Percentiles rank a stretch among this genome's conserved stretches.
phyloP scores from a whole-genome alignment of 2,329 filamentous ascomycete species.

The Chaetomiaceae sp. region DNA sequence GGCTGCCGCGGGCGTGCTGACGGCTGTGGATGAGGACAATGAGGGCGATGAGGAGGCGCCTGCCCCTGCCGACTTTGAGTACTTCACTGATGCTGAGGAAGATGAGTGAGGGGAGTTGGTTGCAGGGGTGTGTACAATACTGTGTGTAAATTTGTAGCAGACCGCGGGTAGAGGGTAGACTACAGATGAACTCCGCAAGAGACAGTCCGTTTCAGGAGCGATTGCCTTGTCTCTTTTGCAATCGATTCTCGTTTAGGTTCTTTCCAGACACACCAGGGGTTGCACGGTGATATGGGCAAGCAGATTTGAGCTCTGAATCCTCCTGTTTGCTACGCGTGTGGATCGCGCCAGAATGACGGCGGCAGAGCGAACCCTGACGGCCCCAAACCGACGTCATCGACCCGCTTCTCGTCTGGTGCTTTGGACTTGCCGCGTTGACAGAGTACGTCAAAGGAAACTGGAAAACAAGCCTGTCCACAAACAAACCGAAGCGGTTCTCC shows the following conservation, averaged over 20 bases:
- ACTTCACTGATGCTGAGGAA: slow-evolving; percentile 62
- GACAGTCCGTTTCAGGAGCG: too few species aligned
- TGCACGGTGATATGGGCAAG: too few species aligned
- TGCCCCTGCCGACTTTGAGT: slow-evolving; percentile 68
- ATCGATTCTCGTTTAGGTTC: too few species aligned
- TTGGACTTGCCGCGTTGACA: neutral
- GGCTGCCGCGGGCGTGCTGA: slow-evolving; percentile 68
- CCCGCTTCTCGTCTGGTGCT: neutral
- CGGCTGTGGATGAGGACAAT: slow-evolving; percentile 78
- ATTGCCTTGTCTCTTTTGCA: too few species aligned
- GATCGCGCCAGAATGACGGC: too few species aligned
- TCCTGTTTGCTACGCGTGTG: too few species aligned
- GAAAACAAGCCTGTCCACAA: too few species aligned
- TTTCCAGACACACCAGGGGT: too few species aligned
- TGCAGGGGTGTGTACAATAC: slow-evolving; percentile 11
- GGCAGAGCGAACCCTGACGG: too few species aligned
- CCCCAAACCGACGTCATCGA: slow-evolving; percentile 7
- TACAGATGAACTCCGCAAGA: neutral
- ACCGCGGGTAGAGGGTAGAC: neutral
- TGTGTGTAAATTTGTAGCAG: neutral
- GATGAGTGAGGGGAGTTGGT: slow-evolving; percentile 29
- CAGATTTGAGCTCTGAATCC: too few species aligned
- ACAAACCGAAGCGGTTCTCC: too few species aligned
- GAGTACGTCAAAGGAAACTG: neutral
- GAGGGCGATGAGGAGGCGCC: slow-evolving; percentile 68